Base-by-base conservation (phyloP, 768 basidiomycete species). In the Exsudoporus frostii region DNA sequence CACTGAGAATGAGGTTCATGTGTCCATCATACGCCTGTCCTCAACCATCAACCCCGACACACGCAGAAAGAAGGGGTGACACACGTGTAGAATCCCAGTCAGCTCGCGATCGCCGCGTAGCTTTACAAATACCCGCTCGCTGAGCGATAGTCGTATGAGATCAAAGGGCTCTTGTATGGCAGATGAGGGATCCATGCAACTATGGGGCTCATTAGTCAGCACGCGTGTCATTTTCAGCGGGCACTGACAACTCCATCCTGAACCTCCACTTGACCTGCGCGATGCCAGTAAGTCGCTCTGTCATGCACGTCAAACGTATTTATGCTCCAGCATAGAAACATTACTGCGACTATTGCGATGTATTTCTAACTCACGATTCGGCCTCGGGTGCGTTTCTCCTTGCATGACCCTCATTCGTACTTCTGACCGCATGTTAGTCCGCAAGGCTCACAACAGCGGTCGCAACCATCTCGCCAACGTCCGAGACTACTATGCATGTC, bases 61-160 rank as follows among this genome's bases (percentile, higher is more conserved):
- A 34, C 24, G 20, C 40, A 38, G 33, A 38, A 42, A 29, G 7
- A 54, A 43, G n/a, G n/a, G 20, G 37, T 39, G 43, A 69, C 90
- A 44, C 65, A 96, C 97, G 74, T 99, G 96, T 42, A 99, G 76
- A 59, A 96, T 84, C 10, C 96, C 96, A 4, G 87, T 84, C 41
- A 99, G 75, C 63, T 97, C 89, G 45, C 97, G 79, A 68, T 98
- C 96, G 19, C 97, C 97, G 61, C 97, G 77, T 57, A 99, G 81
- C 73, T 99, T 99, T 59, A 99, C 92, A 72, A 95, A 97, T 7
- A 99, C 96, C 48, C 95, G 92, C 78, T 99, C 97, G 67, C 90
- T 93, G 58, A 99, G 83, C 36, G 95, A 96, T 32, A 98, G 81
- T 57, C 95, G 83, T 66, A 99, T 96, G 64, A 98, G 84, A 71